Evolutionary conservation across 1,284 basidiomycete genomes (phyloP), one percentile per base, ranked within the genome.

Genomic region (Athelia sp.): DNA sequence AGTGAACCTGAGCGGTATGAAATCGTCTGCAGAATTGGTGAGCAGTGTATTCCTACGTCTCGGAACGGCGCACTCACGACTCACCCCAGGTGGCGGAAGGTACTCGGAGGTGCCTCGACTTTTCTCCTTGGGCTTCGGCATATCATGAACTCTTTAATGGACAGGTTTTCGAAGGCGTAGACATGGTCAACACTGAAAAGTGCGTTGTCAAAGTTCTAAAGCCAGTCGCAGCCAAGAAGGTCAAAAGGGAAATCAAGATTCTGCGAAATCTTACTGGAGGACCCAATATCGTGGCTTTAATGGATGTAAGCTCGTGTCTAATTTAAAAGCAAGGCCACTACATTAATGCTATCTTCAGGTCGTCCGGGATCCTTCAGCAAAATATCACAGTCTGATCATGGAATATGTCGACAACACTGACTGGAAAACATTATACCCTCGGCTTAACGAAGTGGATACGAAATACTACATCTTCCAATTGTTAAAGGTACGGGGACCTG

Each of bases 161-260:
- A 36, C 57, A 93, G 91, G 96, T 98, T 47, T 99, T 99, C 61
- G 95, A 98, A 71, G 96, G 94, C 4, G 84, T 98, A 62, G 94
- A 98, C 69, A 84, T 98, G 50, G 84, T 90, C 31, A 90, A 88
- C 54, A 90, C 90, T 62, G 90, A 95, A 67, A 95, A 97, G 71
- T 97, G 95, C 69, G 95, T 98, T 69, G 94, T 98, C 75, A 98
- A 99, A 70, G 95, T 98, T 45, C 78, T 99, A 56, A 99, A 99
- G 71, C 97, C 97, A 1, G 96, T 99, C 45, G 98, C 98, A 80
- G 98, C 98, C 82, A 98, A 98, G 83, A 99, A 99, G 77, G 98
- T 99, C 72, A 98, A 98, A 77, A 82, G 96, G 55, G 96, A 99
- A 74, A 98, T 99, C 72, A 98, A 98, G 78, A 98, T 99, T 60